Base-by-base conservation (phyloP, 495 filamentous ascomycete species). In the Wilcoxina mikolae region DNA sequence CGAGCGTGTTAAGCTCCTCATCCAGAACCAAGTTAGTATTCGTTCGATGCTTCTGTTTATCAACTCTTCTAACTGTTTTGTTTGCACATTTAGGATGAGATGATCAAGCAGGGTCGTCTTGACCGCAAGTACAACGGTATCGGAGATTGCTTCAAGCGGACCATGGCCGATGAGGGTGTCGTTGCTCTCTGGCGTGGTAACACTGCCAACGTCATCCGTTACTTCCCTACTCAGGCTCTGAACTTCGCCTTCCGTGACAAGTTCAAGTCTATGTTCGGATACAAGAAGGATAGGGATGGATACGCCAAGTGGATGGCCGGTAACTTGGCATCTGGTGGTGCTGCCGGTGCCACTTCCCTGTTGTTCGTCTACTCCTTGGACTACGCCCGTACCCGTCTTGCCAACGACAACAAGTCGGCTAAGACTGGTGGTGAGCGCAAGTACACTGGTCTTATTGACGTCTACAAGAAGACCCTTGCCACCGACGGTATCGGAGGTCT, bases 1-100 rank as follows among this genome's bases (percentile, higher is more conserved):
- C 68, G 91, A 98, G 87, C 91, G 91, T 85, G 83, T 98, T 77
- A 98, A 98, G 87, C 91, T 98, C 69, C 85, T 98, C 67, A 94
- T 98, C 79, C 91, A 98, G 81, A 98, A 96, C 79, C 91, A 98
- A 84, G 90, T 95, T 81, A 57, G 85, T 74, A 44, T 48, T 12
- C 2, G 27, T 39, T 25, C 47, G 55, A 33, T 27, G 25, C 17
- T n/a, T 10, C 10, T 0, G 23, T 24, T 18, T 31, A 11, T 31
- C 23, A 9, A 51, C 18, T 45, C 28, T 38, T 33, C 31, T 23
- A 59, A 43, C 24, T 33, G 15, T 42, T 39, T 11, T 62, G 60
- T n/a, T n/a, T n/a, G n/a, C n/a, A n/a, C n/a, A n/a, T n/a, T n/a
- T 62, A 96, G 93, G 91, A 98, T 94, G 91, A 98, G 80, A 98